phyloP scores from a whole-genome alignment of 2,329 filamentous ascomycete genomes.

The Phyllosticta ampelicida region DNA sequence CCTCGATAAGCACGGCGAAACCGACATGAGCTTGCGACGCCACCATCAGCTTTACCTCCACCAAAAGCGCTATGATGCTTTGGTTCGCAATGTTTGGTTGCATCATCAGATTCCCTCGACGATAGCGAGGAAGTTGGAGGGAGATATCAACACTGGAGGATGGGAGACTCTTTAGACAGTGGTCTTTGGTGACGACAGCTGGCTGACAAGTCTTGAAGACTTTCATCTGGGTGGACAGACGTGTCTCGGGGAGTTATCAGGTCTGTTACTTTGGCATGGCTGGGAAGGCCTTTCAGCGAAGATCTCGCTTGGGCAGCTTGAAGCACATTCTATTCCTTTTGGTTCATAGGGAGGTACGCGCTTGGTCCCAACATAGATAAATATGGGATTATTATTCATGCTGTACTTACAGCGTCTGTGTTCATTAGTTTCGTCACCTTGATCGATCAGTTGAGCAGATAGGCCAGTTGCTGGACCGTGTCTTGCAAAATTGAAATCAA shows the following conservation, averaged over 20 bases:
- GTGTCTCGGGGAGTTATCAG: slow-evolving; percentile 1
- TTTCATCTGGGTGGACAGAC: not conserved
- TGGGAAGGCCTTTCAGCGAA: not conserved
- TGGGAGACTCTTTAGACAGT: slow-evolving; percentile 63
- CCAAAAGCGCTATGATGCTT: slow-evolving; percentile 83
- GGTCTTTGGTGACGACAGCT: not conserved
- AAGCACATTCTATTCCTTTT: not conserved
- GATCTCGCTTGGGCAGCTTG: not conserved
- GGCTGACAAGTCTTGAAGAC: not conserved
- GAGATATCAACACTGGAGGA: slow-evolving; percentile 91
- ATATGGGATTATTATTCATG: no score
- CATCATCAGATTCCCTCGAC: slow-evolving; percentile 77
- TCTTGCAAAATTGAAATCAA: not conserved
- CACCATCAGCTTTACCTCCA: slow-evolving; percentile 86
- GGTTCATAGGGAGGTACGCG: not conserved
- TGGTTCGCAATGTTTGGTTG: slow-evolving; percentile 78
- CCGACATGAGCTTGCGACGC: slow-evolving; percentile 76
- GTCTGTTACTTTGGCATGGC: not conserved
- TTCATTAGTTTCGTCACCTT: no score
- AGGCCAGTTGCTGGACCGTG: not conserved
- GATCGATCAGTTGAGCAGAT: not conserved
- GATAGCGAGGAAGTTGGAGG: slow-evolving; percentile 82
- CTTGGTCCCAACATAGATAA: not conserved
- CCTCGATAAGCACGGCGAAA: slow-evolving; percentile 91
- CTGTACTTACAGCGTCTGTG: no score